Evolutionary conservation across 352 stramenopile species (phyloP).

Genomic region (Globisporangium orthogonon): DNA sequence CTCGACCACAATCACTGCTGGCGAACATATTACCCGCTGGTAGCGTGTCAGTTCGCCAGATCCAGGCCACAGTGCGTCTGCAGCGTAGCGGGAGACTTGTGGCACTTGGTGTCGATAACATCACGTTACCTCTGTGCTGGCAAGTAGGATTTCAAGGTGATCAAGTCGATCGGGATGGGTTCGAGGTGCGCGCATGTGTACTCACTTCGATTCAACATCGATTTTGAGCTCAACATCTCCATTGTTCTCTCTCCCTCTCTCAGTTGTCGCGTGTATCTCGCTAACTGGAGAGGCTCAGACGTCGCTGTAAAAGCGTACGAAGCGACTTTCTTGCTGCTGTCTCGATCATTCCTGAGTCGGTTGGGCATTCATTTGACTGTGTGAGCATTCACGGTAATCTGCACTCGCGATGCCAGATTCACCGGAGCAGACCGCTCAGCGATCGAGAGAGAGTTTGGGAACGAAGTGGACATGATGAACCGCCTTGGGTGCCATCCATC

Average conservation of each 20-base stretch:
- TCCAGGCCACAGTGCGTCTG: slow-evolving; percentile 16
- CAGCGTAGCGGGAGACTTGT: no score
- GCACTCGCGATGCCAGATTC: slow-evolving; percentile 24
- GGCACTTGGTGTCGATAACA: no score
- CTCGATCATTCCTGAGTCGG: background rate
- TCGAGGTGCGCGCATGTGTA: slow-evolving; percentile 35
- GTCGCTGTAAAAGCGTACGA: slow-evolving; percentile 73
- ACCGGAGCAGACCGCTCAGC: slow-evolving; percentile 32
- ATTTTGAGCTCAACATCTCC: background rate
- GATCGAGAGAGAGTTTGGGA: slow-evolving; percentile 68
- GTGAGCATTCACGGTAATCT: background rate
- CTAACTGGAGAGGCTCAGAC: slow-evolving; percentile 64
- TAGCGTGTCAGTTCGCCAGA: slow-evolving; percentile 19
- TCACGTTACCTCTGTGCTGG: background rate
- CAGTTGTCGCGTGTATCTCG: slow-evolving; percentile 75
- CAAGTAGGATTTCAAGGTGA: slow-evolving; percentile 26
- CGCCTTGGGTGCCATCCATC: slow-evolving; percentile 58
- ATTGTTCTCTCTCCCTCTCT: background rate
- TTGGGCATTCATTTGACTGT: background rate
- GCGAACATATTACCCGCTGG: slow-evolving; percentile 15
- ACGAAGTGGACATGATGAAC: slow-evolving; percentile 71
- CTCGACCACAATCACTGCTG: background rate
- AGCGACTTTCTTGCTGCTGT: background rate
- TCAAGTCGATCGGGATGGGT: slow-evolving; percentile 55
- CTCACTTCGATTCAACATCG: background rate